phyloP scores from a whole-genome alignment of 768 basidiomycete species.

The Hebeloma cylindrosporum region DNA sequence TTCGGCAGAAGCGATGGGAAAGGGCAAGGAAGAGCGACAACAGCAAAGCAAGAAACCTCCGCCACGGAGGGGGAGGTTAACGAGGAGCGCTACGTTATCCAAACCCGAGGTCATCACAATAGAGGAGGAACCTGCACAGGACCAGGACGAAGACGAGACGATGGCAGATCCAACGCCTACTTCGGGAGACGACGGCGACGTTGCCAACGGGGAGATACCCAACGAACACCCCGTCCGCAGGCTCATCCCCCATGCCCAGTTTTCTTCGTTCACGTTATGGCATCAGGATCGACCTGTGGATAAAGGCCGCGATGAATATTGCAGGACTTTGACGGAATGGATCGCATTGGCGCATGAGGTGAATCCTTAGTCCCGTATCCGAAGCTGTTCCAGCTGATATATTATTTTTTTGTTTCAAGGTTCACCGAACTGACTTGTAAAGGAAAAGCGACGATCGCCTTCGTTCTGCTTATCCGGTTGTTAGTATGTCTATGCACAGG shows the following conservation, averaged over 20 bases:
- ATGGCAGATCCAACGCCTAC: conserved; percentile 12
- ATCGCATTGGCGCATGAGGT: conserved; percentile 63
- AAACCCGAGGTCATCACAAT: conserved; percentile 27
- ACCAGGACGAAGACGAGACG: conserved; percentile 20
- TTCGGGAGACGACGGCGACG: neutral
- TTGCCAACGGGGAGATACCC: neutral
- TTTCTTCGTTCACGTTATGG: conserved; percentile 75
- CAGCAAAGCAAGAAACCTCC: conserved; percentile 16
- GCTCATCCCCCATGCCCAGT: conserved; percentile 52
- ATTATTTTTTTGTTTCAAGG: conserved; percentile 13
- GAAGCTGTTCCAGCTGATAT: conserved; percentile 1
- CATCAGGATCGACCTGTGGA: conserved; percentile 70
- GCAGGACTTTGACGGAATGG: conserved; percentile 71
- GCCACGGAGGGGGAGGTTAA: conserved; percentile 26
- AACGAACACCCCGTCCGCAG: conserved; percentile 28
- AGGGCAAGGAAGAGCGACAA: conserved; percentile 13
- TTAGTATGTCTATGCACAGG: too few relatives aligned
- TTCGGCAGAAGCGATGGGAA: conserved; percentile 1
- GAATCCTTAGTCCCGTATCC: neutral
- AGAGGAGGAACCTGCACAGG: conserved; percentile 26
- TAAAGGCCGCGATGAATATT: conserved; percentile 70
- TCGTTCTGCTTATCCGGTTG: too few relatives aligned
- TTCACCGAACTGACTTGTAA: conserved; percentile 23
- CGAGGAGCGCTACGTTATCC: conserved; percentile 25
- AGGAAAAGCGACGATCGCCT: too few relatives aligned